Evolutionary conservation across 2,329 filamentous ascomycete genomes (phyloP).

Genomic region (Chaetoscypha palmicola): DNA sequence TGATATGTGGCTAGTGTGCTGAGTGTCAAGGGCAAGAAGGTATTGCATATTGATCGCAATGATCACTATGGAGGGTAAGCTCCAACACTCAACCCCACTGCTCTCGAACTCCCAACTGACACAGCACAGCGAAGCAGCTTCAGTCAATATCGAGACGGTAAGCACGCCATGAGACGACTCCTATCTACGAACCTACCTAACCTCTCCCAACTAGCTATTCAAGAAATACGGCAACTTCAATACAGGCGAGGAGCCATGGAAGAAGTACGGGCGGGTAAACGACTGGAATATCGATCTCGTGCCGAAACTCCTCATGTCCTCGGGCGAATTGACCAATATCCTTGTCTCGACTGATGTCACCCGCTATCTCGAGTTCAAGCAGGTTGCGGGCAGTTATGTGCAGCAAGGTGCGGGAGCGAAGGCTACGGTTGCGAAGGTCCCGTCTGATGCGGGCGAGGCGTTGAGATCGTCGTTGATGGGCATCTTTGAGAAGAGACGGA

Average conservation of each 20-base stretch:
- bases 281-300: conserved; percentile 99
- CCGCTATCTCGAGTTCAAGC: conserved; percentile 84
- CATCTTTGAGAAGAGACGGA: conserved; percentile 93
- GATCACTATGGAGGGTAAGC: conserved; percentile 92
- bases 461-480: conserved; percentile 93
- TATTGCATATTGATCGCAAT: conserved; percentile 97
- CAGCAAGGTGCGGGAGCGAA: conserved; percentile 78
- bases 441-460: conserved; percentile 84
- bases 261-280: conserved; percentile 91
- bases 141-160: conserved; percentile 92
- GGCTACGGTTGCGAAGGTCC: conserved; percentile 93
- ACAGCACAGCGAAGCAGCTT: conserved; percentile 73
- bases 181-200: conserved; percentile 29
- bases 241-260: conserved; percentile 84
- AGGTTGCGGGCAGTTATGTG: conserved; percentile 92
- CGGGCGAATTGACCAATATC: conserved; percentile 97
- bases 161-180: conserved; percentile 28
- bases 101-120: conserved; percentile 22
- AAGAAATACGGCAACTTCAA: conserved; percentile 87
- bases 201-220: conserved; percentile 64
- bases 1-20: conserved; percentile 57
- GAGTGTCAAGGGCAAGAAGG: conserved; percentile 98
- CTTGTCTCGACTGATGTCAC: conserved; percentile 92
- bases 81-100: conserved; percentile 9
- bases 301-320: conserved; percentile 97